Conservation (phyloP, 2,329 filamentous ascomycete species). For the Pestalotiopsis fici region DNA sequence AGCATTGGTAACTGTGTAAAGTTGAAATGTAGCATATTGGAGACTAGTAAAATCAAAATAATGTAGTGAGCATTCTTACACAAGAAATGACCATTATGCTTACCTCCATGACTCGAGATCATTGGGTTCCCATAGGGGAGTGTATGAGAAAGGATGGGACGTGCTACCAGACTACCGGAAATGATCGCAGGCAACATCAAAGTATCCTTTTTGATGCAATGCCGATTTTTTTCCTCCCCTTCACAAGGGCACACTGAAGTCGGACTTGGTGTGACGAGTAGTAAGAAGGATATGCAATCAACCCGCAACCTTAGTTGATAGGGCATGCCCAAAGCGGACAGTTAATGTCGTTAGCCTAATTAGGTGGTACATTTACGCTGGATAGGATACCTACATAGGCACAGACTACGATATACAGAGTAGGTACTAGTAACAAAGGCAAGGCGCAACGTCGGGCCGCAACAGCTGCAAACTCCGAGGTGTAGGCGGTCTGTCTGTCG, state of each 20-base stretch:
- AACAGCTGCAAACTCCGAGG: neutral
- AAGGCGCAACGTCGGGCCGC: slow-evolving; percentile 4
- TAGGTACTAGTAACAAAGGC: neutral
- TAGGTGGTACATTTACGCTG: too few relatives aligned
- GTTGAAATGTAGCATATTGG: neutral
- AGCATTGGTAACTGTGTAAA: neutral
- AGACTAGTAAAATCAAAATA: neutral
- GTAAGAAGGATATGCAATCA: too few relatives aligned
- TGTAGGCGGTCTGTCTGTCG: neutral
- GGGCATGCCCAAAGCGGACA: neutral
- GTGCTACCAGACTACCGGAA: neutral
- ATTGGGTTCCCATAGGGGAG: neutral
- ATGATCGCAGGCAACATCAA: neutral
- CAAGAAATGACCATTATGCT: neutral
- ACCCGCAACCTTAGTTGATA: neutral
- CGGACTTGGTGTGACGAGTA: too few relatives aligned
- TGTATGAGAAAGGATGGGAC: neutral
- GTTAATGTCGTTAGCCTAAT: too few relatives aligned
- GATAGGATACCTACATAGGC: too few relatives aligned
- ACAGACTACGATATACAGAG: too few relatives aligned
- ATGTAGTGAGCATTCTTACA: neutral
- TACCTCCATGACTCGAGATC: neutral
- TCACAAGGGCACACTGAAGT: too few relatives aligned
- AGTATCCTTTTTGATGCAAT: neutral
- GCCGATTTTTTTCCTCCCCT: too few relatives aligned